Percentiles rank a stretch among this genome's conserved stretches.
phyloP scores from a whole-genome alignment of 78 protist species.

The Dictyostelium firmibasis region DNA sequence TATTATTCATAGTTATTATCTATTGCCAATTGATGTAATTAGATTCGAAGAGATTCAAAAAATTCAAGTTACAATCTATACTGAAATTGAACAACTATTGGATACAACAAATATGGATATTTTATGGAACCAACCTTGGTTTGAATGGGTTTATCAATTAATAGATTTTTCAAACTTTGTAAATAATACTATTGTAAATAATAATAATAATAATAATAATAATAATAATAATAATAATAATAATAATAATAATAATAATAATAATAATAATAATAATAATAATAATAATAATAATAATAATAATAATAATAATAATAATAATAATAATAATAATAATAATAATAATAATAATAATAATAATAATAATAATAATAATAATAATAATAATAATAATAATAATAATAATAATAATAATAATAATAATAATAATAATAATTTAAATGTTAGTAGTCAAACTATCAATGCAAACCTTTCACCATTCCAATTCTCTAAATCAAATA shows the following conservation, averaged over 20 bases:
- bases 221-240: not conserved
- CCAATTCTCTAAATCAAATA: slow-evolving; percentile 1
- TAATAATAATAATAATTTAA: not conserved
- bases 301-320: not conserved
- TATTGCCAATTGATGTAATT: not conserved
- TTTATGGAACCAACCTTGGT: slow-evolving; percentile 73
- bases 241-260: not conserved
- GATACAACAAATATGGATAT: slow-evolving; percentile 58
- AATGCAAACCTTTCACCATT: not conserved
- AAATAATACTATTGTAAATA: not conserved
- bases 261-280: not conserved
- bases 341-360: not conserved
- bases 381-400: too few species aligned
- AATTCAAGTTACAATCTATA: not conserved
- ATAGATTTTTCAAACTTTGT: slow-evolving; percentile 3
- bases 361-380: not conserved
- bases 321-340: not conserved
- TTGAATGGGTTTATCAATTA: slow-evolving; percentile 59
- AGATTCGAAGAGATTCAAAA: slow-evolving; percentile 39
- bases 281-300: not conserved
- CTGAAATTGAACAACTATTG: slow-evolving; percentile 10
- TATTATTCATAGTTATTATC: slow-evolving; percentile 1
- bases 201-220: not conserved
- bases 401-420: too few species aligned
- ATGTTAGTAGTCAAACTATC: not conserved